A percentile compares a stretch with the other conserved stretches of the same genome.
These are phyloP conservation scores for Trametes pubescens DNA, from an alignment of 1,284 basidiomycete species.

Conservation along the genomic window DNA sequence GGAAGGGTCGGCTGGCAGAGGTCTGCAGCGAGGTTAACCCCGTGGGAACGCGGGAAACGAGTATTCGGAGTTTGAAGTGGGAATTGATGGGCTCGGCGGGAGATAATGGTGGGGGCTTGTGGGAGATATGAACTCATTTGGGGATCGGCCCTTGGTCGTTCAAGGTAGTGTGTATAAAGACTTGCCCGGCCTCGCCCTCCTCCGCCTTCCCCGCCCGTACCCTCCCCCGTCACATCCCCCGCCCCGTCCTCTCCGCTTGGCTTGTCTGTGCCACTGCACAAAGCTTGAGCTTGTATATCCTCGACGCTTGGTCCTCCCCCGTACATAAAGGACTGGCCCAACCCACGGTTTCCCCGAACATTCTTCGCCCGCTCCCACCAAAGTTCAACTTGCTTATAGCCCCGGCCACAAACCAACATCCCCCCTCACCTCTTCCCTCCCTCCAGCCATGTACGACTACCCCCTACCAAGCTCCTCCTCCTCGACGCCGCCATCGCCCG, in stretches of 20 bases:
- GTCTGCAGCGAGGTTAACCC: constrained; percentile 16
- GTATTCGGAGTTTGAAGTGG: constrained; percentile 21
- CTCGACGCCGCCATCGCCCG: constrained; percentile 31
- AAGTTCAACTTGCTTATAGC: constrained; percentile 28
- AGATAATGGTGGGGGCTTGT: background rate
- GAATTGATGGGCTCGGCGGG: background rate
- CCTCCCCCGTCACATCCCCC: constrained; percentile 30
- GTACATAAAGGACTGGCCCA: constrained; percentile 21
- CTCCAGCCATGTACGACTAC: constrained; percentile 36
- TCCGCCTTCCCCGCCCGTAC: constrained; percentile 33
- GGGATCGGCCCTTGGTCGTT: constrained; percentile 28
- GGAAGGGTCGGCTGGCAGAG: constrained; percentile 9
- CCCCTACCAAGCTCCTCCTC: constrained; percentile 25
- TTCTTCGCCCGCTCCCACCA: constrained; percentile 22
- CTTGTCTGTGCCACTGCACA: constrained; percentile 19
- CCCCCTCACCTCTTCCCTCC: constrained; percentile 8
- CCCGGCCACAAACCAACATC: constrained; percentile 17
- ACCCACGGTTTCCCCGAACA: constrained; percentile 25
- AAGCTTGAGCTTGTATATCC: constrained; percentile 20
- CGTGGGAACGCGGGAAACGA: constrained; percentile 16
- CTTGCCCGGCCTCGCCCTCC: constrained; percentile 27
- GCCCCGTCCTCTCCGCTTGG: constrained; percentile 21
- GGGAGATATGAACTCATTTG: constrained; percentile 24
- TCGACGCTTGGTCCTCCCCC: constrained; percentile 7
- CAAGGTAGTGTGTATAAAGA: constrained; percentile 27